A percentile compares a stretch with the other conserved stretches of the same genome.
Conservation (phyloP, 305 asterid species). For the Solanum chacoense region DNA sequence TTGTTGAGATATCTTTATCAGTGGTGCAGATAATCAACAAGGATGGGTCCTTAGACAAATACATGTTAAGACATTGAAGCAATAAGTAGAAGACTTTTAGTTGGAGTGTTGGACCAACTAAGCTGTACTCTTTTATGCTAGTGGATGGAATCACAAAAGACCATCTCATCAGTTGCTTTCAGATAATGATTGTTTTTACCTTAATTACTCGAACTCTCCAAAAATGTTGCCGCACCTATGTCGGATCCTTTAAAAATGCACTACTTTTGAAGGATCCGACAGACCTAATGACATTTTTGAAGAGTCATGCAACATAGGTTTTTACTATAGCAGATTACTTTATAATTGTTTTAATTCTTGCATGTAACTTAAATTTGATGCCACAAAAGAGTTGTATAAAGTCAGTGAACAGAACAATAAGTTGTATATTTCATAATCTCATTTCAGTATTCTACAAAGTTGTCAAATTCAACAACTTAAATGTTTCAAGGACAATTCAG, state of each 20-base stretch:
- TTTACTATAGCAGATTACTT: neutral
- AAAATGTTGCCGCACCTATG: neutral
- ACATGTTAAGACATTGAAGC: constrained; percentile 13
- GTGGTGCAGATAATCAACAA: constrained; percentile 14
- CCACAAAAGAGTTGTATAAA: neutral
- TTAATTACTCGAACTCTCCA: neutral
- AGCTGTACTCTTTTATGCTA: constrained; percentile 58
- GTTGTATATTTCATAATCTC: neutral
- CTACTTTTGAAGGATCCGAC: neutral
- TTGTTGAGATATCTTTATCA: neutral
- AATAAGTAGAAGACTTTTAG: neutral
- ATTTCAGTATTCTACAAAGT: neutral
- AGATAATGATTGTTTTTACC: constrained; percentile 29
- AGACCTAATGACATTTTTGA: neutral
- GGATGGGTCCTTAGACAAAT: constrained; percentile 38
- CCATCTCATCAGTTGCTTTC: constrained; percentile 49
- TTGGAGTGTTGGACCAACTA: neutral
- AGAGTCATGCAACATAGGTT: constrained; percentile 10
- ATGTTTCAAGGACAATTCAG: neutral
- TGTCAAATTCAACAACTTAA: neutral
- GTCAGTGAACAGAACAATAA: neutral
- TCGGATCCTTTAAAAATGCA: too few relatives aligned
- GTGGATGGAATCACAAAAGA: constrained; percentile 63
- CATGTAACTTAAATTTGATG: constrained; percentile 9
- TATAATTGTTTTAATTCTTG: neutral